A percentile compares a stretch with the other conserved stretches of the same genome.
phyloP scores from a whole-genome alignment of 106 monocot genomes.

The Chionographis japonica region DNA sequence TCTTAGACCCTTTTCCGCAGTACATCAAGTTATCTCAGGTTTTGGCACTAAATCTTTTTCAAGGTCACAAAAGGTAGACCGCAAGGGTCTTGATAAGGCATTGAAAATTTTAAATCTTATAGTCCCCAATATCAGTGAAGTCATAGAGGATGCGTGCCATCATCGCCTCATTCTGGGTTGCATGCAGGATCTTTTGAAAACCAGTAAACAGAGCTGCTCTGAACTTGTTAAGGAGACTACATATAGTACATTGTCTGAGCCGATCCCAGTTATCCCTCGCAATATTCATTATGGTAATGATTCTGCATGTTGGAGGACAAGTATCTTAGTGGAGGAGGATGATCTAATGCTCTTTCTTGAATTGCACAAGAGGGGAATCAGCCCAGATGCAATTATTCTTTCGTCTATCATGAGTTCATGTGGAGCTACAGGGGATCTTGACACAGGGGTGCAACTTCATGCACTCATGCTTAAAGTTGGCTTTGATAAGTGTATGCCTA shows the following conservation, averaged over 20 bases:
- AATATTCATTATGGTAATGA: not conserved
- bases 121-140: conserved; percentile 2
- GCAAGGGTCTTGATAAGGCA: conserved; percentile 12
- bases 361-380: conserved; percentile 24
- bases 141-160: conserved; percentile 13
- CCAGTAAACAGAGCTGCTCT: not conserved
- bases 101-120: conserved; percentile 27
- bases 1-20: conserved; percentile 2
- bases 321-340: conserved; percentile 15
- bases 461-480: conserved; percentile 27
- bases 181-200: conserved; percentile 35
- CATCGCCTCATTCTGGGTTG: conserved; percentile 35
- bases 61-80: conserved; percentile 4
- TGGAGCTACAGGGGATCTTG: conserved; percentile 13
- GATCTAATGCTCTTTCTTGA: conserved; percentile 15
- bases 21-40: not conserved
- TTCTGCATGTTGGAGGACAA: conserved; percentile 1
- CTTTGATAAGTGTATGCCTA: conserved; percentile 6
- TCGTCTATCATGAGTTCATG: conserved; percentile 25
- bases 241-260: not conserved
- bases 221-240: not conserved
- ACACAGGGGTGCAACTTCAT: conserved; percentile 34
- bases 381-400: conserved; percentile 9
- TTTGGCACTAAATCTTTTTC: not conserved
- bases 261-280: not conserved